A percentile compares a stretch with the other conserved stretches of the same genome.
phyloP scores from a whole-genome alignment of 179 eudicot genomes.

The Silene vulgaris region DNA sequence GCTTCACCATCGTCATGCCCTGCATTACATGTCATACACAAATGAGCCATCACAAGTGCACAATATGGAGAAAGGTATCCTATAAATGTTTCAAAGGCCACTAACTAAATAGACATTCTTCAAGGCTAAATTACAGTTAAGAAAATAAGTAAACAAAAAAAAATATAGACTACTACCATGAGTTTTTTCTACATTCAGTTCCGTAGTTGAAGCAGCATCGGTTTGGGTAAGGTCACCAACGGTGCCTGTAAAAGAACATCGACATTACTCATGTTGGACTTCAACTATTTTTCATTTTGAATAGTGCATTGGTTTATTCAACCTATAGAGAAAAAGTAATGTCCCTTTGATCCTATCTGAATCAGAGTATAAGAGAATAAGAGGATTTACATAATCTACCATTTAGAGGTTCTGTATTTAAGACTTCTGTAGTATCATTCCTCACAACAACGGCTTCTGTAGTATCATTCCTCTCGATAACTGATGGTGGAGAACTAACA shows the following conservation, averaged over 20 bases:
- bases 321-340: neutral
- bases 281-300: neutral
- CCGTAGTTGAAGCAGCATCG: neutral
- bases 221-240: neutral
- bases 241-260: neutral
- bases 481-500: conserved; percentile 5
- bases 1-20: conserved; percentile 15
- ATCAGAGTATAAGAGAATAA: neutral
- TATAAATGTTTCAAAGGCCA: neutral
- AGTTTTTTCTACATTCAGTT: conserved; percentile 1
- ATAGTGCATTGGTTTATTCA: neutral
- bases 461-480: neutral
- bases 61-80: neutral
- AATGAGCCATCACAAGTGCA: neutral
- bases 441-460: neutral
- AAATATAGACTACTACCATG: neutral
- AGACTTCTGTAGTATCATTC: neutral
- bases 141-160: neutral
- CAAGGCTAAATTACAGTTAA: neutral
- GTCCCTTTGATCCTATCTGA: neutral
- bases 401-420: neutral
- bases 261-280: neutral
- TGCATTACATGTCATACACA: neutral
- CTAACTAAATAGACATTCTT: neutral
- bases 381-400: neutral